Conservation (phyloP, 148 eudicot species). For the Pouteria glomerata region DNA sequence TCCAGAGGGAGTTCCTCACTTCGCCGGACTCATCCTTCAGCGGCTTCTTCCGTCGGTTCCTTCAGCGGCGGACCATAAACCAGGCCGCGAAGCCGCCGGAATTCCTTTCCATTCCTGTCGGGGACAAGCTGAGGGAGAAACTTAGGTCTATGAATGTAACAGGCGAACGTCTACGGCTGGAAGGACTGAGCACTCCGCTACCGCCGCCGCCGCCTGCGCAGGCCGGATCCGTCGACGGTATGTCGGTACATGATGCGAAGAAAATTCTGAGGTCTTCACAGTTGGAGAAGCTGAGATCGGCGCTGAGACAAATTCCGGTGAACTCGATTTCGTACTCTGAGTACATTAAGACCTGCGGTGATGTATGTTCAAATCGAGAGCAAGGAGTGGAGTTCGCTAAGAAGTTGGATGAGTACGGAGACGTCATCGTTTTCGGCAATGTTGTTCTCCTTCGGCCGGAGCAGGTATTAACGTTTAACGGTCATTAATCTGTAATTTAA, state of each 20-base stretch:
- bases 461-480: conserved; percentile 53
- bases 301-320: conserved; percentile 24
- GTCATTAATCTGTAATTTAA: no score
- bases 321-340: conserved; percentile 36
- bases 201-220: neutral
- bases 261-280: conserved; percentile 31
- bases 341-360: conserved; percentile 33
- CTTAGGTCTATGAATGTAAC: conserved; percentile 16
- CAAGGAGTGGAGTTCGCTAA: conserved; percentile 49
- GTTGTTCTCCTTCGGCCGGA: conserved; percentile 58
- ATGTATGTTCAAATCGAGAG: conserved; percentile 24
- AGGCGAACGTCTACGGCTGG: conserved; percentile 25
- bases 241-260: conserved; percentile 39
- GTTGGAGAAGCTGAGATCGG: conserved; percentile 39
- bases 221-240: conserved; percentile 1
- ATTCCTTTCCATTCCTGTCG: conserved; percentile 34
- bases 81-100: conserved; percentile 27
- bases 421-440: conserved; percentile 55
- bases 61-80: conserved; percentile 32
- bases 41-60: conserved; percentile 36
- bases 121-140: conserved; percentile 38
- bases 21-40: conserved; percentile 18
- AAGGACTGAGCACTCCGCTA: conserved; percentile 24
- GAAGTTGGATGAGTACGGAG: conserved; percentile 47
- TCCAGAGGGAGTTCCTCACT: conserved; percentile 26